These are phyloP conservation scores for Nasturtium officinale DNA, from an alignment of 345 rosid species.

Conservation along the genomic window DNA sequence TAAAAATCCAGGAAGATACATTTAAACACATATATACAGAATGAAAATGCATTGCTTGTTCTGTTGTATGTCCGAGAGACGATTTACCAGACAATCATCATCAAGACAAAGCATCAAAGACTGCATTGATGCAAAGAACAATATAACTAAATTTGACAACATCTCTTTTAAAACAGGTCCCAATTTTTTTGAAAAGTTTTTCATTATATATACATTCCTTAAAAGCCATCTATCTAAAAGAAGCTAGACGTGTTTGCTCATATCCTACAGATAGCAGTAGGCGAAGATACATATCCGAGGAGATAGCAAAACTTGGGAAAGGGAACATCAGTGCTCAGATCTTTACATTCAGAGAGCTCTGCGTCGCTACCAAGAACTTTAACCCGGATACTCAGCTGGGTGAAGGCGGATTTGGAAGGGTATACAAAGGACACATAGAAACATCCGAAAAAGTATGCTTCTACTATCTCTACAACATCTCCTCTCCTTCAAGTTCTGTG, in stretches of 20 bases:
- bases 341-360: slow-evolving; percentile 66
- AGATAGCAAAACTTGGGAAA: slow-evolving; percentile 64
- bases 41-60: slow-evolving; percentile 47
- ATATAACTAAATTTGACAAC: slow-evolving; percentile 62
- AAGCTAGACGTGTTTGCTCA: slow-evolving; percentile 2
- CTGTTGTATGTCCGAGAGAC: slow-evolving; percentile 63
- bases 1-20: slow-evolving; percentile 38
- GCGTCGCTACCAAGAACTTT: slow-evolving; percentile 70
- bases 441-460: slow-evolving; percentile 47
- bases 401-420: slow-evolving; percentile 98
- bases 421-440: slow-evolving; percentile 68
- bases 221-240: slow-evolving; percentile 4
- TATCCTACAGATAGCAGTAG: slow-evolving; percentile 69
- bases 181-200: not conserved
- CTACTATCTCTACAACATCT: not conserved
- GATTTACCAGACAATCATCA: slow-evolving; percentile 51
- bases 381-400: slow-evolving; percentile 67
- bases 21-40: slow-evolving; percentile 29
- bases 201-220: not conserved
- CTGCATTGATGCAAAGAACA: slow-evolving; percentile 54
- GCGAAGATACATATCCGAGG: slow-evolving; percentile 67
- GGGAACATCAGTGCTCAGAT: slow-evolving; percentile 64
- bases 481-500: not conserved
- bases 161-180: slow-evolving; percentile 82
- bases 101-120: slow-evolving; percentile 63